A percentile compares a stretch with the other conserved stretches of the same genome.
Conservation (phyloP, 192 early-diverging fungal genomes). For the Backusella tarrabulga region DNA sequence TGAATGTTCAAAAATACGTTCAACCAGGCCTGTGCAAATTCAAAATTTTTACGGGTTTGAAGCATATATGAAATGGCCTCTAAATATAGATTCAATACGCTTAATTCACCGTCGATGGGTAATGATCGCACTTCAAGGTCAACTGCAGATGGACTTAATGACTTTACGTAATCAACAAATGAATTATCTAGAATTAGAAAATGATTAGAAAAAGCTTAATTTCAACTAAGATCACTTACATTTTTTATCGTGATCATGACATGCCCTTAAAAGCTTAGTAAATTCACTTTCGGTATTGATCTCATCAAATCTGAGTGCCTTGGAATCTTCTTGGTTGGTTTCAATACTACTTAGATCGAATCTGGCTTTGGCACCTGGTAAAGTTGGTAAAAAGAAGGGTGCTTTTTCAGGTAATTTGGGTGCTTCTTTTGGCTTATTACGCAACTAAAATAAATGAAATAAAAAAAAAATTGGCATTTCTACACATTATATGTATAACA, state of each 20-base stretch:
- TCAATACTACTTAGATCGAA: slow-evolving; percentile 20
- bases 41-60: slow-evolving; percentile 75
- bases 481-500: neutral
- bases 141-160: slow-evolving; percentile 78
- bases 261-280: slow-evolving; percentile 50
- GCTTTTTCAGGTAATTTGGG: slow-evolving; percentile 88
- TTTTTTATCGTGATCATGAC: slow-evolving; percentile 38
- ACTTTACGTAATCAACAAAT: slow-evolving; percentile 72
- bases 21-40: slow-evolving; percentile 79
- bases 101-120: slow-evolving; percentile 62
- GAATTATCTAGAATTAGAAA: slow-evolving; percentile 38
- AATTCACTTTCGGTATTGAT: slow-evolving; percentile 62
- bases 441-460: slow-evolving; percentile 45
- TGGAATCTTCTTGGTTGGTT: slow-evolving; percentile 36
- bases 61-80: slow-evolving; percentile 61
- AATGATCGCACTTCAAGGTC: slow-evolving; percentile 86
- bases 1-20: slow-evolving; percentile 79
- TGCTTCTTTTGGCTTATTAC: slow-evolving; percentile 88
- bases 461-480: neutral
- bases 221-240: slow-evolving; percentile 27
- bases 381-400: slow-evolving; percentile 91
- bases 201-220: neutral
- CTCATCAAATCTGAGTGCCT: slow-evolving; percentile 43
- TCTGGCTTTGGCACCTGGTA: slow-evolving; percentile 57
- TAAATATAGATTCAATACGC: slow-evolving; percentile 64